Evolutionary conservation across 1,284 basidiomycete genomes (phyloP).

Genomic region (Trichosporon inkin): DNA sequence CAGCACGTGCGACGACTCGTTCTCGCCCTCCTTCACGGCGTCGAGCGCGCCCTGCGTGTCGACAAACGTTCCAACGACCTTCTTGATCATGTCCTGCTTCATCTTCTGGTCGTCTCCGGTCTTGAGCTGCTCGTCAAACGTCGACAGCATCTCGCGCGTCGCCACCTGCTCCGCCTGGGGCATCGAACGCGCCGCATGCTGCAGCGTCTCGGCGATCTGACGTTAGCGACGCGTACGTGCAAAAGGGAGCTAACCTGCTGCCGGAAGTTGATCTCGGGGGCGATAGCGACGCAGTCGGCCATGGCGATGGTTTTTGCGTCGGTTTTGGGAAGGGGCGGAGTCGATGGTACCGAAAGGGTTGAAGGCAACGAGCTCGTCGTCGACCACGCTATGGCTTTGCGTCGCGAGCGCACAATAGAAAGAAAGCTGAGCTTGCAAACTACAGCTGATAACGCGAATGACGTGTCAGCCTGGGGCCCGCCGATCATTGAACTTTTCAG

Average conservation of each 20-base stretch:
- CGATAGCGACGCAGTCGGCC: constrained; percentile 75
- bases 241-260: constrained; percentile 62
- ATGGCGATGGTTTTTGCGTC: constrained; percentile 30
- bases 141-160: constrained; percentile 64
- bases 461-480: neutral
- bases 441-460: neutral
- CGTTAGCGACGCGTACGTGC: neutral
- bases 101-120: constrained; percentile 60
- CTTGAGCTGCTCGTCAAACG: constrained; percentile 58
- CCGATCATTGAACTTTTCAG: constrained; percentile 1
- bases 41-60: constrained; percentile 46
- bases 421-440: constrained; percentile 8
- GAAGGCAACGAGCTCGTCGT: constrained; percentile 7
- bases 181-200: constrained; percentile 65
- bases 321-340: constrained; percentile 10
- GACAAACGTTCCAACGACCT: constrained; percentile 35
- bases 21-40: constrained; percentile 38
- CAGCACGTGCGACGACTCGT: constrained; percentile 28
- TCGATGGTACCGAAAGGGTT: neutral
- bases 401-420: constrained; percentile 8
- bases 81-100: constrained; percentile 37
- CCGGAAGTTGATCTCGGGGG: constrained; percentile 80
- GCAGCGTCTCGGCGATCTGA: constrained; percentile 34
- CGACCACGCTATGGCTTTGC: constrained; percentile 4
- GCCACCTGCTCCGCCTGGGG: constrained; percentile 60